Evolutionary conservation across 176 grass and related monocot genomes (phyloP), one percentile per base, ranked within the genome.

Genomic region (Tillandsia fasciculata): DNA sequence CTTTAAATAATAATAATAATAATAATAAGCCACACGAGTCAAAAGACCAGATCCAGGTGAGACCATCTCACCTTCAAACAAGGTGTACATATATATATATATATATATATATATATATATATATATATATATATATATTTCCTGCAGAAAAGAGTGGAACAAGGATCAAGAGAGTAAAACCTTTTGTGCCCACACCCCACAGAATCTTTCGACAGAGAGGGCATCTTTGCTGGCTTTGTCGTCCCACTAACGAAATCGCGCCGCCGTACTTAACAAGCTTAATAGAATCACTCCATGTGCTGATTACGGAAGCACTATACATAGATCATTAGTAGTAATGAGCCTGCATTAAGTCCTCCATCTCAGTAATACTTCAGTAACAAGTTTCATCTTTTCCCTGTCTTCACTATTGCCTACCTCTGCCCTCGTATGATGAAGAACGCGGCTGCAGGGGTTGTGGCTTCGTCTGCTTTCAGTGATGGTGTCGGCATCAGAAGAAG

Each of bases 371-470:
- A 61, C 17, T 61, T 8, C 56, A 61, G 18, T 61, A 7, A 10
- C 17, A 23, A 23, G 15, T 23, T 23, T 20, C 5, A 9, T 61
- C 17, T 20, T 14, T 14, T 17, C 14, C 14, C 12, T 22, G n/a
- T 59, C 6, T 20, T 9, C 56, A 23, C 12, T 18, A 20, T 10
- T 61, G 56, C 17, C 22, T 61, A 23, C 56, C 56, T 61, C 56
- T n/a, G 10, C 17, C n/a, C 17, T 17, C 15, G 0, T 6, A 61
- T 15, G 56, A 63, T 72, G 14, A 52, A 49, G 15, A 70, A 26
- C n/a, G 74, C 73, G 64, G 53, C 51, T 54, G 65, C 58, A n/a
- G 26, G 52, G 56, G 52, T 54, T 71, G 51, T n/a, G 5, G 14
- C 73, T 22, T 52, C 67, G 50, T 18, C 7, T 59, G 58, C 12